A percentile compares a stretch with the other conserved stretches of the same genome.
Evolutionary conservation across 108 stramenopile genomes (phyloP).

Genomic region (Skeletonema menzelii): DNA sequence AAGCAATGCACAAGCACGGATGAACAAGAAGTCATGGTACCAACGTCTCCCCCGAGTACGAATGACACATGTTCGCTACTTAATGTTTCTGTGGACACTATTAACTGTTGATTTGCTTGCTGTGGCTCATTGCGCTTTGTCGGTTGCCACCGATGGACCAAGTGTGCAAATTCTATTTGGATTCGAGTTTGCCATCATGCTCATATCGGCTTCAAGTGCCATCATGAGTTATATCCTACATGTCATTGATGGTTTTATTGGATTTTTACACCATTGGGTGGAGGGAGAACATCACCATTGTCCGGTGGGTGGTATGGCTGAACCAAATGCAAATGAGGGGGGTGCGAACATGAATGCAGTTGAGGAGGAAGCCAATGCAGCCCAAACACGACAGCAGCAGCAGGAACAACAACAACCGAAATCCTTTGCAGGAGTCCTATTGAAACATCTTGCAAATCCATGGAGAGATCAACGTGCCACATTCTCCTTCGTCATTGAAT

Average conservation of each 20-base stretch:
- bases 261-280: slow-evolving; percentile 60
- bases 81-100: slow-evolving; percentile 58
- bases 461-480: slow-evolving; percentile 87
- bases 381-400: neutral
- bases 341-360: neutral
- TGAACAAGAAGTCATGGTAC: slow-evolving; percentile 40
- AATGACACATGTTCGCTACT: slow-evolving; percentile 56
- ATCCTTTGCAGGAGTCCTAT: slow-evolving; percentile 24
- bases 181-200: slow-evolving; percentile 92
- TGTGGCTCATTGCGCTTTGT: slow-evolving; percentile 58
- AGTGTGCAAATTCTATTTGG: slow-evolving; percentile 91
- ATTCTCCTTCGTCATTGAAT: slow-evolving; percentile 86
- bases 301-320: slow-evolving; percentile 37
- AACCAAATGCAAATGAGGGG: slow-evolving; percentile 7
- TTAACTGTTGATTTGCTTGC: slow-evolving; percentile 61
- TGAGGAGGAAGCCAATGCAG: neutral
- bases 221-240: slow-evolving; percentile 80
- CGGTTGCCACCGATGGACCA: slow-evolving; percentile 70
- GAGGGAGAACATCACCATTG: slow-evolving; percentile 46
- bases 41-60: slow-evolving; percentile 37
- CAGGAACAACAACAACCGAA: slow-evolving; percentile 1
- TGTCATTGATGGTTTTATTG: slow-evolving; percentile 81
- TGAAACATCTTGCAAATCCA: slow-evolving; percentile 50
- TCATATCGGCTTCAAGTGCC: slow-evolving; percentile 73
- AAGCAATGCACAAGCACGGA: slow-evolving; percentile 8